Evolutionary conservation across 768 basidiomycete genomes (phyloP).

Genomic region (Nidularia pulvinata): DNA sequence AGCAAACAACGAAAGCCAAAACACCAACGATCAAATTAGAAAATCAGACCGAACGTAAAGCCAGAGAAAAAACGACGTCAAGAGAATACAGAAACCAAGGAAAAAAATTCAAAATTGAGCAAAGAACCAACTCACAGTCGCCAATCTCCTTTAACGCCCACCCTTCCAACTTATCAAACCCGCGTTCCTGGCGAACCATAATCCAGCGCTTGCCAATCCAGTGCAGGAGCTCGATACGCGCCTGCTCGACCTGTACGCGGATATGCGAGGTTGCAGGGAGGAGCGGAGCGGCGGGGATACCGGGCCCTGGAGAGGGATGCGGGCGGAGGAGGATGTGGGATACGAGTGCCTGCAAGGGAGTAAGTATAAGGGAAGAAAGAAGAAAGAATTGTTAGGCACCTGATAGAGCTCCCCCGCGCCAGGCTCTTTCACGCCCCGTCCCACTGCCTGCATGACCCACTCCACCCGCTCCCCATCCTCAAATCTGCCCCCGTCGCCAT

Average conservation of each 20-base stretch:
- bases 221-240: conserved; percentile 60
- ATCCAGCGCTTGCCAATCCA: conserved; percentile 86
- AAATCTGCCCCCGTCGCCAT: conserved; percentile 70
- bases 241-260: conserved; percentile 72
- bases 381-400: conserved; percentile 29
- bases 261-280: conserved; percentile 71
- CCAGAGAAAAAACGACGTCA: no score
- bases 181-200: conserved; percentile 69
- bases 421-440: conserved; percentile 61
- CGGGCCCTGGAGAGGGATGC: conserved; percentile 35
- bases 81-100: background rate
- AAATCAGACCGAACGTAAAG: no score
- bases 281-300: conserved; percentile 55
- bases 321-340: conserved; percentile 71
- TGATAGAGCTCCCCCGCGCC: conserved; percentile 78
- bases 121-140: conserved; percentile 49
- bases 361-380: background rate
- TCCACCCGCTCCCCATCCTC: conserved; percentile 81
- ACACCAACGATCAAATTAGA: no score
- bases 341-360: conserved; percentile 59
- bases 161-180: conserved; percentile 79
- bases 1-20: no score
- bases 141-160: conserved; percentile 92
- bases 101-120: conserved; percentile 3
- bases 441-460: conserved; percentile 66